Percentiles rank a stretch among this genome's conserved stretches.
phyloP scores from a whole-genome alignment of 208 protist genomes.

The Strigomonas galati region DNA sequence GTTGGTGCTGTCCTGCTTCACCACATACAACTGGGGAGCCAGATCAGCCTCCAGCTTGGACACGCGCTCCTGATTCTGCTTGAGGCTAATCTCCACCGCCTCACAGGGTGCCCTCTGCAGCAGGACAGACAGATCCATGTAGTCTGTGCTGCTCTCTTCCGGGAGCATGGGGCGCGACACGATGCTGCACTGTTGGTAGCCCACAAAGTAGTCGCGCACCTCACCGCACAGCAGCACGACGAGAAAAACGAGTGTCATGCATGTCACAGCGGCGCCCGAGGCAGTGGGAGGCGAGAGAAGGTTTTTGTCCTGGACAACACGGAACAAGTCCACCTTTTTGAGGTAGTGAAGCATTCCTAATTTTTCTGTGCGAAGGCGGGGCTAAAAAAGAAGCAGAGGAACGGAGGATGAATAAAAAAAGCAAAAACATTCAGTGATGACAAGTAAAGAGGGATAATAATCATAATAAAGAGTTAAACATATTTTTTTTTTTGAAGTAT shows the following conservation, averaged over 20 bases:
- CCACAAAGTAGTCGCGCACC: conserved; percentile 21
- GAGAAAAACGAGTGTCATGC: conserved; percentile 18
- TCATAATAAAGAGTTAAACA: not conserved
- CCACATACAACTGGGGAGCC: not conserved
- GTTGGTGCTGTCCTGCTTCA: not conserved
- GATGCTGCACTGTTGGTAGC: conserved; percentile 31
- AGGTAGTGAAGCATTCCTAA: conserved; percentile 10
- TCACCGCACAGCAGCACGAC: conserved; percentile 22
- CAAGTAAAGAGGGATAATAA: no score
- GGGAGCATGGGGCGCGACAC: conserved; percentile 14
- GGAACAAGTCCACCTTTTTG: conserved; percentile 33
- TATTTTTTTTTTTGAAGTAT: not conserved
- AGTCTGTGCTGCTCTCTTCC: not conserved
- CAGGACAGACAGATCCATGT: not conserved
- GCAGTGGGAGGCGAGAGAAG: conserved; percentile 27
- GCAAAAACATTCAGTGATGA: no score
- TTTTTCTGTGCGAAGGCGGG: not conserved
- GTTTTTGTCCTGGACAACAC: conserved; percentile 34
- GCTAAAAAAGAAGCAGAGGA: not conserved
- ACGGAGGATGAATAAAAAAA: not conserved
- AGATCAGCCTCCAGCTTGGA: not conserved
- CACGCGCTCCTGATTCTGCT: not conserved
- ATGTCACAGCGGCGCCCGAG: conserved; percentile 21
- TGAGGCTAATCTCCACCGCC: not conserved
- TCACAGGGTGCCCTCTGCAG: not conserved